Conservation (phyloP, 2,329 filamentous ascomycete genomes). For the Pseudopithomyces maydicus region DNA sequence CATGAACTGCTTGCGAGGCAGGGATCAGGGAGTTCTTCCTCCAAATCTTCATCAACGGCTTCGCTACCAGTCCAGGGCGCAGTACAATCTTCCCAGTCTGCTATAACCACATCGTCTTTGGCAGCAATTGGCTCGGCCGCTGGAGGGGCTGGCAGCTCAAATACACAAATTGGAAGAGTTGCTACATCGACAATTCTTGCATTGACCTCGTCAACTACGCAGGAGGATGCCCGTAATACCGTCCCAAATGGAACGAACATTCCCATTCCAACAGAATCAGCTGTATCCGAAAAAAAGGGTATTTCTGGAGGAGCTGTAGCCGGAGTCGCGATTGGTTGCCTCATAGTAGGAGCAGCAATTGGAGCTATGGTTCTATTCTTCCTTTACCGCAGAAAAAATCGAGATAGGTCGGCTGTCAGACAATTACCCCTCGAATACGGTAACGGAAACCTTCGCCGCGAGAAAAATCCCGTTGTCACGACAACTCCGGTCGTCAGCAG, state of each 20-base stretch:
- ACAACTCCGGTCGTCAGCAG: background rate
- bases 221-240: background rate
- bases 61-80: too few species aligned
- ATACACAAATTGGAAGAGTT: too few species aligned
- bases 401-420: background rate
- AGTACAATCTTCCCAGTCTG: too few species aligned
- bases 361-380: slow-evolving; percentile 18
- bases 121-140: too few species aligned
- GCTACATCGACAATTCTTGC: background rate
- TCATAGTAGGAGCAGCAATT: slow-evolving; percentile 18
- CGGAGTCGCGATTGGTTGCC: slow-evolving; percentile 24
- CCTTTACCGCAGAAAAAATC: slow-evolving; percentile 18
- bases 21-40: too few species aligned
- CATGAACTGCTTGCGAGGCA: too few species aligned
- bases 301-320: slow-evolving; percentile 19
- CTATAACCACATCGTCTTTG: too few species aligned
- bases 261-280: background rate
- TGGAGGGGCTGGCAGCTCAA: too few species aligned
- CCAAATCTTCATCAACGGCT: too few species aligned
- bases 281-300: slow-evolving; percentile 1
- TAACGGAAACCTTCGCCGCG: background rate
- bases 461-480: background rate
- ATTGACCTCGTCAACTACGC: background rate
- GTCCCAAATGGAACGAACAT: background rate
- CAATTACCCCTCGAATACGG: background rate